Percentiles rank a stretch among this genome's conserved stretches.
Evolutionary conservation across 2,329 filamentous ascomycete species (phyloP).

Genomic region (Alternaria ventricosa): DNA sequence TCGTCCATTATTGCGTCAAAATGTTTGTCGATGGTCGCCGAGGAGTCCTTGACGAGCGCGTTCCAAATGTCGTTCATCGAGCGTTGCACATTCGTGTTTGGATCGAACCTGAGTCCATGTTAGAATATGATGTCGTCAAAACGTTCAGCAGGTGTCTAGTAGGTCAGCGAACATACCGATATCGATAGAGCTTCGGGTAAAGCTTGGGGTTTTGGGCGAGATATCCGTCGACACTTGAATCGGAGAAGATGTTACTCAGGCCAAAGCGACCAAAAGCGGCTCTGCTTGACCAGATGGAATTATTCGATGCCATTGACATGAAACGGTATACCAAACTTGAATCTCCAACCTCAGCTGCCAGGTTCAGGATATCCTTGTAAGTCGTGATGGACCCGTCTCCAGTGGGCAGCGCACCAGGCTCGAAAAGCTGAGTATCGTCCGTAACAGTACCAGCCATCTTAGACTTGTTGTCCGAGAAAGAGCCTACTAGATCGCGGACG

Average conservation of each 20-base stretch:
- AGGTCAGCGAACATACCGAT: slow-evolving; percentile 58
- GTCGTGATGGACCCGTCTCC: slow-evolving; percentile 91
- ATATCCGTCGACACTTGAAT: slow-evolving; percentile 73
- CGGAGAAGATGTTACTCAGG: slow-evolving; percentile 87
- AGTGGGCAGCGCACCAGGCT: slow-evolving; percentile 86
- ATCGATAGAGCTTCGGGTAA: slow-evolving; percentile 92
- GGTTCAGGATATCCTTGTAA: slow-evolving; percentile 94
- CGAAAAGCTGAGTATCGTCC: slow-evolving; percentile 90
- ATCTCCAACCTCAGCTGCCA: slow-evolving; percentile 96
- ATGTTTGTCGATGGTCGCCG: slow-evolving; percentile 75
- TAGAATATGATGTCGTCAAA: slow-evolving; percentile 8
- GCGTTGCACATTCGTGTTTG: slow-evolving; percentile 87
- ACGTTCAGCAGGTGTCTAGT: neutral
- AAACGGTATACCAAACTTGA: slow-evolving; percentile 97
- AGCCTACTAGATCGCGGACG: slow-evolving; percentile 84
- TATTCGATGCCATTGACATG: slow-evolving; percentile 96
- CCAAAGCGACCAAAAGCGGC: slow-evolving; percentile 96
- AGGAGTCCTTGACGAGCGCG: slow-evolving; percentile 88
- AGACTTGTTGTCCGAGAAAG: slow-evolving; percentile 78
- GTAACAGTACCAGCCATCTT: slow-evolving; percentile 79
- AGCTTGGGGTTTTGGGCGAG: slow-evolving; percentile 86
- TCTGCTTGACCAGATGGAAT: slow-evolving; percentile 95
- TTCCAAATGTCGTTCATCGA: slow-evolving; percentile 99
- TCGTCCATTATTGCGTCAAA: slow-evolving; percentile 92
- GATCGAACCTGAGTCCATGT: slow-evolving; percentile 70